A percentile compares a stretch with the other conserved stretches of the same genome.
phyloP scores from a whole-genome alignment of 1,284 basidiomycete species.

The Leccinum glutinopallens region DNA sequence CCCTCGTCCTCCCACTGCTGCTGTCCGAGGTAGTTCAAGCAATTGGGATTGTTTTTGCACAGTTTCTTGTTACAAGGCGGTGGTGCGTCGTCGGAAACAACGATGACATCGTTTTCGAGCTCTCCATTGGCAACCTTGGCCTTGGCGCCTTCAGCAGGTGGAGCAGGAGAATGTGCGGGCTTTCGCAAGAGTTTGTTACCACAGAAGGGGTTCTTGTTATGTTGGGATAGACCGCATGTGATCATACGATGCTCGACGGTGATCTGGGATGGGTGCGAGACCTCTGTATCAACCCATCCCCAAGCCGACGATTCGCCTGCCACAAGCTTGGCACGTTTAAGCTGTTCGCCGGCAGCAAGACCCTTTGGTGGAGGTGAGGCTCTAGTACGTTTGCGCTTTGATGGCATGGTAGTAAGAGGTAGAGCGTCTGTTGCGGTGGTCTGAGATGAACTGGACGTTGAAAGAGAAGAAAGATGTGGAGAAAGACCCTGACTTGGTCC shows the following conservation, averaged over 20 bases:
- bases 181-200: constrained; percentile 50
- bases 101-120: constrained; percentile 61
- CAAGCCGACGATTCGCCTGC: constrained; percentile 55
- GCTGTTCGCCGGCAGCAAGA: constrained; percentile 57
- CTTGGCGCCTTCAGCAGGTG: constrained; percentile 10
- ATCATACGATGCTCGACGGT: constrained; percentile 62
- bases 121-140: constrained; percentile 38
- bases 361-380: constrained; percentile 50
- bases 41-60: constrained; percentile 79
- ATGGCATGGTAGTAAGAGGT: constrained; percentile 44
- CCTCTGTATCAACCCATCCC: constrained; percentile 78
- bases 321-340: constrained; percentile 57
- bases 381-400: constrained; percentile 60
- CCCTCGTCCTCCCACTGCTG: constrained; percentile 74
- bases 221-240: constrained; percentile 65
- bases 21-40: constrained; percentile 84
- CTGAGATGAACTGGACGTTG: constrained; percentile 12
- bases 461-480: constrained; percentile 21
- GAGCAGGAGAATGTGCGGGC: constrained; percentile 16
- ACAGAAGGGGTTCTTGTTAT: constrained; percentile 53
- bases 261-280: constrained; percentile 56
- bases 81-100: constrained; percentile 67
- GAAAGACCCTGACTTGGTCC: constrained; percentile 24
- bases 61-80: constrained; percentile 58
- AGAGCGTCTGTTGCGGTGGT: constrained; percentile 6